Base-by-base conservation (phyloP, 2,329 filamentous ascomycete species). In the Sarocladium kiliense region DNA sequence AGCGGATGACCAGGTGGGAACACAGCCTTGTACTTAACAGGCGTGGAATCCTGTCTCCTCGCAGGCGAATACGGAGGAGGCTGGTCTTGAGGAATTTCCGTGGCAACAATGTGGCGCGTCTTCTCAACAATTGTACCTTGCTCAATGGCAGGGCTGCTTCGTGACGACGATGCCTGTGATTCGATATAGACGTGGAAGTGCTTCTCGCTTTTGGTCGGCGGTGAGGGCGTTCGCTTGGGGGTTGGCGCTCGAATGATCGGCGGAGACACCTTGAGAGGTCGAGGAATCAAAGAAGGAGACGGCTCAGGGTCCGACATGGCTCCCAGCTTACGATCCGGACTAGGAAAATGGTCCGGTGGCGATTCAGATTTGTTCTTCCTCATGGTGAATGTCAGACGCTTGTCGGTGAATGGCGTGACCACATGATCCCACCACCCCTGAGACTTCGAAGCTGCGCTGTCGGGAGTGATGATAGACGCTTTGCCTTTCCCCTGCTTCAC, bases 341-440 rank as follows among this genome's bases (percentile, higher is more conserved):
- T 36, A 21, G 41, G 27, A 34, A 16, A 58, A n/a, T 59, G 55
- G 18, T 63, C 62, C 44, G 58, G 64, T 11, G 70, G 65, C 10
- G 68, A 69, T 19, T 68, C 66, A 25, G 59, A 54, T 54, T 64
- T 68, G 51, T 67, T 56, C 61, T 63, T 69, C 47, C 70, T 69
- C 47, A 70, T 72, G 47, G 74, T 71, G 21, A 78, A 75, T 36
- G 75, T 77, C 14, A 71, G 62, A 51, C 61, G 69, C 63, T 61
- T 77, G 63, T 79, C 75, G 16, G 70, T 62, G 63, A 91, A 91
- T 0, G 88, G 88, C 1, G 87, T 88, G 7, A 81, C 85, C 55
- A 91, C 82, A 60, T 88, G 78, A 62, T 89, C 88, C 88, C 88
- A 91, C 87, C 88, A 91, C 19, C 88, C 88, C 57, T 78, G 77